A percentile compares a stretch with the other conserved stretches of the same genome.
Evolutionary conservation across 495 filamentous ascomycete genomes (phyloP).

Genomic region (Podospora pseudoanserina): DNA sequence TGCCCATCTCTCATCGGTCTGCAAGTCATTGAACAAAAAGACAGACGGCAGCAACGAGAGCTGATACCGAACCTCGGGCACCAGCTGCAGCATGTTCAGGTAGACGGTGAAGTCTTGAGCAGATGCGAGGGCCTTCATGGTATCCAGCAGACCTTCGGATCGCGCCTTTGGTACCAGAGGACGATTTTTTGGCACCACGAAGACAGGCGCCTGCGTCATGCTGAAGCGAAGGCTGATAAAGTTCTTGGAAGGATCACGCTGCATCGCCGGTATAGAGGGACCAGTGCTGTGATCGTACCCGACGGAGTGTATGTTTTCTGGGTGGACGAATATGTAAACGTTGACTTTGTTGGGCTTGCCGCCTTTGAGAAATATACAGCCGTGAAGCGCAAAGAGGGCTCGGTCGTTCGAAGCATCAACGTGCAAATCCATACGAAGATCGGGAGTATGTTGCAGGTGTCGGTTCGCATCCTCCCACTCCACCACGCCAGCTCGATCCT

Average conservation of each 20-base stretch:
- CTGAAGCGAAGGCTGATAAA: background rate
- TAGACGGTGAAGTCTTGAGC: constrained; percentile 3
- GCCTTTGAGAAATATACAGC: constrained; percentile 6
- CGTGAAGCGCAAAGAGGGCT: constrained; percentile 10
- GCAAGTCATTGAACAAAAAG: constrained; percentile 7
- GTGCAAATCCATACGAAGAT: constrained; percentile 5
- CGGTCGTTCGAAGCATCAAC: constrained; percentile 8
- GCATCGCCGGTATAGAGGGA: background rate
- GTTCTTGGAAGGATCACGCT: background rate
- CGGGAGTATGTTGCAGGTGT: constrained; percentile 9
- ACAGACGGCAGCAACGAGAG: constrained; percentile 6
- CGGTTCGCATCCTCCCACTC: constrained; percentile 8
- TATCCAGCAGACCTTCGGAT: constrained; percentile 4
- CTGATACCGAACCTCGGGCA: background rate
- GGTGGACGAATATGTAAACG: constrained; percentile 8
- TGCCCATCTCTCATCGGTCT: constrained; percentile 6
- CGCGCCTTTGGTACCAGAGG: constrained; percentile 9
- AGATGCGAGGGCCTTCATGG: constrained; percentile 7
- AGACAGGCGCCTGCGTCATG: constrained; percentile 1
- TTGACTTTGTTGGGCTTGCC: constrained; percentile 1
- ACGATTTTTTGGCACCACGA: constrained; percentile 10
- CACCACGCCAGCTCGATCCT: background rate
- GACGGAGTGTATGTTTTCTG: constrained; percentile 6
- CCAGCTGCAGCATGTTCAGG: background rate
- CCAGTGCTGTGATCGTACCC: background rate